Evolutionary conservation across 2,329 filamentous ascomycete species (phyloP).

Genomic region (Xylogone sp.): DNA sequence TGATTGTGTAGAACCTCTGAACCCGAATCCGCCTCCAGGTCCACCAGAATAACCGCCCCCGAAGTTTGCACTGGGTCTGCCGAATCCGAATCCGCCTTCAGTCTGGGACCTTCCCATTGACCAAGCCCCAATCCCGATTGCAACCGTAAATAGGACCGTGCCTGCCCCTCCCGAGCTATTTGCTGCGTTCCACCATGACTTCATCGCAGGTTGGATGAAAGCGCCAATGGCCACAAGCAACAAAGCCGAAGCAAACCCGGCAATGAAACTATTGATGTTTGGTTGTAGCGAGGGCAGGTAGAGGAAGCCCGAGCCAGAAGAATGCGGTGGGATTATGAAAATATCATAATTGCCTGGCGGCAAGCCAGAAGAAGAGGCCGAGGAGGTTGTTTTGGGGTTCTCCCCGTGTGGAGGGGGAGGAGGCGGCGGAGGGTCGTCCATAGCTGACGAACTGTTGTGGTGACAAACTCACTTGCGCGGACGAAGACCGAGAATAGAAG

Average conservation of each 20-base stretch:
- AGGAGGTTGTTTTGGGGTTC: constrained; percentile 63
- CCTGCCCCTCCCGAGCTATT: constrained; percentile 70
- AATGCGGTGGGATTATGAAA: constrained; percentile 92
- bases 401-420: constrained; percentile 84
- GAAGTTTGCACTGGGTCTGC: constrained; percentile 18
- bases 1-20: not conserved
- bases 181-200: constrained; percentile 68
- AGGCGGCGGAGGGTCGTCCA: constrained; percentile 47
- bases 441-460: constrained; percentile 9
- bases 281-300: constrained; percentile 89
- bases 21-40: constrained; percentile 7
- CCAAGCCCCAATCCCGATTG: constrained; percentile 77
- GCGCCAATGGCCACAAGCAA: constrained; percentile 70
- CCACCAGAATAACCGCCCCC: constrained; percentile 6
- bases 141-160: constrained; percentile 66
- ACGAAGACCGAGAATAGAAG: not conserved
- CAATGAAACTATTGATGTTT: constrained; percentile 85
- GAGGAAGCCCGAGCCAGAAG: constrained; percentile 81
- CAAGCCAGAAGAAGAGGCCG: constrained; percentile 58
- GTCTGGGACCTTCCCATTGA: constrained; percentile 64
- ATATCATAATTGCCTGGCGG: constrained; percentile 94
- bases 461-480: not conserved
- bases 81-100: constrained; percentile 35
- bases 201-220: constrained; percentile 68
- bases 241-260: constrained; percentile 76